Conservation (phyloP, 2,329 filamentous ascomycete genomes). For the Nothophoma quercina region DNA sequence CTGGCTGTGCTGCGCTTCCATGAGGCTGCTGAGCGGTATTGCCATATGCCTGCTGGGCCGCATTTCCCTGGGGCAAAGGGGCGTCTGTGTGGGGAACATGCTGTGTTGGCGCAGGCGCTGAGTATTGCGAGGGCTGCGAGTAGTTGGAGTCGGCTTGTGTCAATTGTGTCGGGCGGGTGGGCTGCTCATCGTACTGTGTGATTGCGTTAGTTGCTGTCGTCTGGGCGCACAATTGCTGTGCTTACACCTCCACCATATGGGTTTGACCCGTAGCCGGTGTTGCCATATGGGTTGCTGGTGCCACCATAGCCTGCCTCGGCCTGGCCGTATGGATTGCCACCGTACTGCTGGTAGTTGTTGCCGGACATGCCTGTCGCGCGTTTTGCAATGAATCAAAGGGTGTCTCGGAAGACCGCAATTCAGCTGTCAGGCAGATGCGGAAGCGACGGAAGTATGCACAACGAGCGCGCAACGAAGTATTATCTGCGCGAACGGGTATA, state of each 20-base stretch:
- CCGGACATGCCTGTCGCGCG: slow-evolving; percentile 35
- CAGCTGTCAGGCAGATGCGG: slow-evolving; percentile 31
- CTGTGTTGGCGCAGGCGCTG: slow-evolving; percentile 37
- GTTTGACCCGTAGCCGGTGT: slow-evolving; percentile 41
- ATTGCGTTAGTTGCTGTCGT: slow-evolving; percentile 18
- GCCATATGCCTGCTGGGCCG: slow-evolving; percentile 27
- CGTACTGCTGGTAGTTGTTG: slow-evolving; percentile 62
- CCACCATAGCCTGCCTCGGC: slow-evolving; percentile 45
- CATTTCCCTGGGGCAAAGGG: slow-evolving; percentile 18
- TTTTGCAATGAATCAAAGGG: slow-evolving; percentile 21
- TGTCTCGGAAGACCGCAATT: slow-evolving; percentile 30
- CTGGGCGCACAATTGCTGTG: slow-evolving; percentile 14
- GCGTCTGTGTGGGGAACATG: slow-evolving; percentile 27
- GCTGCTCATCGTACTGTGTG: slow-evolving; percentile 32
- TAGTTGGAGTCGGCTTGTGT: slow-evolving; percentile 49
- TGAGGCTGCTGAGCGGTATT: slow-evolving; percentile 58
- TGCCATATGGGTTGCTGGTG: slow-evolving; percentile 50
- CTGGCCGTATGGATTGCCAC: slow-evolving; percentile 68
- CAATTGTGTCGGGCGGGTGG: slow-evolving; percentile 34
- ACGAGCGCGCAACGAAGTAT: slow-evolving; percentile 13
- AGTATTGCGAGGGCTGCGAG: slow-evolving; percentile 51
- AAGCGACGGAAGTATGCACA: slow-evolving; percentile 38
- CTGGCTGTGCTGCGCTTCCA: slow-evolving; percentile 31
- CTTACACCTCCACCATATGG: slow-evolving; percentile 42
- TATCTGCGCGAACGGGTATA: neutral